Base-by-base conservation (phyloP, 495 filamentous ascomycete species). In the Entonaema liquescens region DNA sequence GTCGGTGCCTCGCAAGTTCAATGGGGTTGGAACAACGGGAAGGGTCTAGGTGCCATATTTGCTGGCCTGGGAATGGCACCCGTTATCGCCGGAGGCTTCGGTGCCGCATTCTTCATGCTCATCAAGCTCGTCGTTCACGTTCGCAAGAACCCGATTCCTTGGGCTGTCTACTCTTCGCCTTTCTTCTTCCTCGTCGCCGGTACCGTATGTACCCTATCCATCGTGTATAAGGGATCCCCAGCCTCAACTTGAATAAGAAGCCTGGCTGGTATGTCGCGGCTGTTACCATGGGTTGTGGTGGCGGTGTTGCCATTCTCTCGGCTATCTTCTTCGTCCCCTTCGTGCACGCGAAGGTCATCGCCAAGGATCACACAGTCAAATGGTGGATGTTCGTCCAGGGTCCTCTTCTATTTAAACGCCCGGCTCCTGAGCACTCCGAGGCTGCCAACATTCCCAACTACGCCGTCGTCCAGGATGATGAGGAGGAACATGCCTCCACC, bases 141-240 rank as follows among this genome's bases (percentile, higher is more conserved):
- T 62, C 86, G 87, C 69, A 83, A 76, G 73, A 87, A 88, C 70
- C 86, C 87, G 2, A 79, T 87, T 15, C 81, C 78, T 2, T 87
- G 83, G 83, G 85, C 86, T 47, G 80, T 90, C 47, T 88, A 82
- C 75, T 85, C 82, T 59, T 82, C 85, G 3, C 87, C 87, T 5
- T 83, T 86, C 76, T 90, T 82, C 77, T 89, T 87, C 79, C 81
- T 88, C 52, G 79, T 89, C 59, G 86, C 86, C 35, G 83, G 79
- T 23, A 88, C 84, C 28, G 79, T 90, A 33, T 86, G 85, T 71
- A 86, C 86, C 2, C 78, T 90, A 0, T 88, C 85, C 19, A 88
- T 90, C 67, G 88, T 89, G 62, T 89, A 88, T 82, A 89, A 89
- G 79, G 88, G 87, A 11, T 89, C 87, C 87, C 87, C 9, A 86